Base-by-base conservation (phyloP, 2,329 filamentous ascomycete genomes). In the Penicillium digitatum region DNA sequence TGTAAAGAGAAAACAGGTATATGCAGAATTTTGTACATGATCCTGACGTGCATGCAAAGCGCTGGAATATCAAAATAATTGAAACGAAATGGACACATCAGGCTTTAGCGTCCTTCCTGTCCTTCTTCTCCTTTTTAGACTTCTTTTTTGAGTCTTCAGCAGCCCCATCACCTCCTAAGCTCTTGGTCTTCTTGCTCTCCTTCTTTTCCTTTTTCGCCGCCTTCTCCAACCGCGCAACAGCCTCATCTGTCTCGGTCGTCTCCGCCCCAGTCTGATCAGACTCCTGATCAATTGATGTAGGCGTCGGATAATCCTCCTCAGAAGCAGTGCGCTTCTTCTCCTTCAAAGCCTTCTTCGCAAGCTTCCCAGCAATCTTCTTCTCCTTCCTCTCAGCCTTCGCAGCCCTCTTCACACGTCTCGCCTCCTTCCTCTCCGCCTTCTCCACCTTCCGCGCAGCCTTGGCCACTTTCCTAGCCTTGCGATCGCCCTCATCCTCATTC, bases 81-180 rank as follows among this genome's bases (percentile, higher is more conserved):
- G 31, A 8, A 48, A 26, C 32, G 84, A 69, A 76, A 75, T 50
- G 80, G 63, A 24, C 35, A 48, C 43, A 58, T 58, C 54, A 62
- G 45, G 52, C 47, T 35, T 37, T 48, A 16, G 51, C 43, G 32
- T 55, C 55, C 34, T 43, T 60, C 52, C 62, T 62, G n/a, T 60
- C 62, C 62, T 75, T 63, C 74, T 74, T 69, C 74, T 78, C 55
- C 73, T 76, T 63, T 65, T 78, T 74, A 48, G 74, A 73, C 62
- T 79, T 82, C 54, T 80, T 79, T 57, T 80, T 78, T 5, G 59
- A 54, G 43, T 60, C 62, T 3, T 68, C 66, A 38, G 70, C 71
- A 7, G 59, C 14, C 35, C n/a, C 27, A 18, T 49, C 35, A 16
- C 10, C 16, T 10, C n/a, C 48, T 26, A 9, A n/a, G 12, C 27